These are phyloP conservation scores for Hirschfeldia incana DNA, from an alignment of 345 rosid species.

Conservation along the genomic window DNA sequence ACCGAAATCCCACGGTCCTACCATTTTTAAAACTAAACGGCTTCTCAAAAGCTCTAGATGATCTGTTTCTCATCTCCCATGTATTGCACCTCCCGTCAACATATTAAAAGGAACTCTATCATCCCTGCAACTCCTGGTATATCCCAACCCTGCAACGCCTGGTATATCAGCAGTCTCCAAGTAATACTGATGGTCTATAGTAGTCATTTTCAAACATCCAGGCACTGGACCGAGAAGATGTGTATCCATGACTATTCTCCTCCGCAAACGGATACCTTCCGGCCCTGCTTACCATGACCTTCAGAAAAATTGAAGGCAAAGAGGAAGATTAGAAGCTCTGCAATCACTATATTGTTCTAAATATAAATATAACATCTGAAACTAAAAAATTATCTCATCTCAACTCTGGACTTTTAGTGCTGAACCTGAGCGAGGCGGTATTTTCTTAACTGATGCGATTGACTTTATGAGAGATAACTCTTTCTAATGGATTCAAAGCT, in stretches of 20 bases:
- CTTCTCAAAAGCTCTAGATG: conserved; percentile 56
- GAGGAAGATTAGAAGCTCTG: not conserved
- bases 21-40: conserved; percentile 52
- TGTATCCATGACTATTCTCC: conserved; percentile 65
- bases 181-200: conserved; percentile 47
- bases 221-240: conserved; percentile 54
- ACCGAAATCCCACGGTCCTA: conserved; percentile 47
- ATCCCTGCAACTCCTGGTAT: conserved; percentile 42
- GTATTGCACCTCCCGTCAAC: conserved; percentile 73
- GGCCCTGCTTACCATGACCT: conserved; percentile 93
- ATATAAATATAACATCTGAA: not conserved
- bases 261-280: conserved; percentile 67
- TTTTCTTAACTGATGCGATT: too few species aligned
- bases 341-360: not conserved
- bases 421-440: too few species aligned
- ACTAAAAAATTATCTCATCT: not conserved
- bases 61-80: conserved; percentile 68
- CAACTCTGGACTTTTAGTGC: too few species aligned
- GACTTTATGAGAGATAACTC: too few species aligned
- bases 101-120: conserved; percentile 56
- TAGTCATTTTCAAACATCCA: conserved; percentile 66
- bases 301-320: conserved; percentile 45
- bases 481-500: too few species aligned
- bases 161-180: conserved; percentile 69
- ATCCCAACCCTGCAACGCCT: conserved; percentile 37